Evolutionary conservation across 257 asterid genomes (phyloP).

Genomic region (Nicotiana undulata): DNA sequence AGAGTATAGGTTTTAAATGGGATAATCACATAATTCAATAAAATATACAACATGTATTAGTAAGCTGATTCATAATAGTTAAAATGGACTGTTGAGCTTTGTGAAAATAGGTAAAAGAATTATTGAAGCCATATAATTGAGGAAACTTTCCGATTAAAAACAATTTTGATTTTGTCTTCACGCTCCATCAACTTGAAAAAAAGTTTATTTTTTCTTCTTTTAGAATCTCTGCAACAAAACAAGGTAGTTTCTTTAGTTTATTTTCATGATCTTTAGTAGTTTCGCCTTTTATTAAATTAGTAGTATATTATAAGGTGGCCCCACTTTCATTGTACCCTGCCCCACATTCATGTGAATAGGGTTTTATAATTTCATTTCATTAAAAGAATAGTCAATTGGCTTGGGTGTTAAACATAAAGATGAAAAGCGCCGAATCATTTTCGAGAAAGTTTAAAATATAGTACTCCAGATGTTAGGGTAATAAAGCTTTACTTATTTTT

Average conservation of each 20-base stretch:
- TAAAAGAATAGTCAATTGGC: not conserved
- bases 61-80: not conserved
- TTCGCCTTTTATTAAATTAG: not conserved
- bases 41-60: not conserved
- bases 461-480: not conserved
- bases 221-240: not conserved
- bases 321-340: not conserved
- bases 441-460: not conserved
- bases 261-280: not conserved
- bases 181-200: not conserved
- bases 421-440: not conserved
- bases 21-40: not conserved
- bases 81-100: not conserved
- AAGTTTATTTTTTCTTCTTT: not conserved
- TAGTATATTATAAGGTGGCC: not conserved
- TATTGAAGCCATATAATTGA: not conserved
- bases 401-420: not conserved
- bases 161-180: not conserved
- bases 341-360: not conserved
- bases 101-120: not conserved
- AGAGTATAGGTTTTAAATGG: not conserved
- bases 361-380: not conserved
- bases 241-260: not conserved
- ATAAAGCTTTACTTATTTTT: not conserved
- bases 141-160: not conserved